Evolutionary conservation across 2,329 filamentous ascomycete genomes (phyloP).

Genomic region (Sporothrix phasma): DNA sequence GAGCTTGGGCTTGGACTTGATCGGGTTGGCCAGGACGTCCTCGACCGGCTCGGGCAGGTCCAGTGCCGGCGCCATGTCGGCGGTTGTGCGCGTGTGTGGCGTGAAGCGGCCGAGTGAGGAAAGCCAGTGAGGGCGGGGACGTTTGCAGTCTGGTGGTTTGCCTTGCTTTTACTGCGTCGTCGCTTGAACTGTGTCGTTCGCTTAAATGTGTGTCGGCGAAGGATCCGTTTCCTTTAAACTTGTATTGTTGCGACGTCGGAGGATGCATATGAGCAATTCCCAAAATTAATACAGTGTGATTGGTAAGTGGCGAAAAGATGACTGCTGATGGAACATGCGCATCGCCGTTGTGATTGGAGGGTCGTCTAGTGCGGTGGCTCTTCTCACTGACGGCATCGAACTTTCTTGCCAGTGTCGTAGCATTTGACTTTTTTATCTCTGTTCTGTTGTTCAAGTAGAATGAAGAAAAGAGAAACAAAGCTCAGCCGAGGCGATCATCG

Average conservation of each 20-base stretch:
- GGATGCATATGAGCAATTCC: not conserved
- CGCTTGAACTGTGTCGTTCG: too few species aligned
- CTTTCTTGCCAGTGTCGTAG: not conserved
- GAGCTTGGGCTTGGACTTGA: slow-evolving; percentile 71
- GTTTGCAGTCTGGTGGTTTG: not conserved
- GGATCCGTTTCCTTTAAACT: not conserved
- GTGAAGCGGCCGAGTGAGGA: not conserved
- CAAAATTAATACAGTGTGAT: slow-evolving; percentile 2
- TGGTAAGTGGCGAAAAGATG: slow-evolving; percentile 17
- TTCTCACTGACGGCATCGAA: not conserved
- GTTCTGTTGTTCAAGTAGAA: not conserved
- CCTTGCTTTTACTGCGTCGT: too few species aligned
- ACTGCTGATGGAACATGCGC: slow-evolving; percentile 15
- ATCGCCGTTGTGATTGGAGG: not conserved
- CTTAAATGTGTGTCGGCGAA: not conserved
- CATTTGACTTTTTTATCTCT: not conserved
- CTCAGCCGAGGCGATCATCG: too few species aligned
- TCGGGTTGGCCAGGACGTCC: slow-evolving; percentile 63
- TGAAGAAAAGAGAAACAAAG: not conserved
- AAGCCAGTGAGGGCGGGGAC: not conserved
- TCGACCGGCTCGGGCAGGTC: slow-evolving; percentile 58
- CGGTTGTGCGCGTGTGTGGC: not conserved
- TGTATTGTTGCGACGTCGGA: not conserved
- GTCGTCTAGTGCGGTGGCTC: not conserved
- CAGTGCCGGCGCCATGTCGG: slow-evolving; percentile 66